A percentile compares a stretch with the other conserved stretches of the same genome.
phyloP scores from a whole-genome alignment of 495 filamentous ascomycete species.

The Cryomyces antarcticus region DNA sequence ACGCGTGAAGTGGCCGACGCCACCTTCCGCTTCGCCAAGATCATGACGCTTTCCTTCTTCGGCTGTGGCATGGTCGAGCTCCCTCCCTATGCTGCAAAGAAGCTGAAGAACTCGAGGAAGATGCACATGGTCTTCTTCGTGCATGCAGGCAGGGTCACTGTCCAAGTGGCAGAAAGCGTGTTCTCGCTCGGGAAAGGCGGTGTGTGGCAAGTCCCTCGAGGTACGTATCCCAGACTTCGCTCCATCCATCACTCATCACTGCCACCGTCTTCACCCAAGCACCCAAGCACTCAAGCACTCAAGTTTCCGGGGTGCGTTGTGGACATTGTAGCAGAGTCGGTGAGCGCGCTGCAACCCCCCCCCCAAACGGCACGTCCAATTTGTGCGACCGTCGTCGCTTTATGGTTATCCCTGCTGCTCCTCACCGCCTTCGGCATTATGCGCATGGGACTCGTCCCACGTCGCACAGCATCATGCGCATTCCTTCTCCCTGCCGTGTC shows the following conservation, averaged over 20 bases:
- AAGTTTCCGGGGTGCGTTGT: background rate
- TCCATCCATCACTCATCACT: background rate
- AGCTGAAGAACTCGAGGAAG: constrained; percentile 70
- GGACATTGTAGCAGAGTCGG: background rate
- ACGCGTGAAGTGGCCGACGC: constrained; percentile 54
- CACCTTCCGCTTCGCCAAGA: constrained; percentile 71
- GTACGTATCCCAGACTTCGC: constrained; percentile 29
- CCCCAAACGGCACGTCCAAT: background rate
- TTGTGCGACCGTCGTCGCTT: constrained; percentile 10
- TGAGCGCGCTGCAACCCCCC: background rate
- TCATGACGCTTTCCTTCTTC: constrained; percentile 63
- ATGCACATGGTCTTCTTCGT: constrained; percentile 97
- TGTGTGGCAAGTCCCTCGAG: constrained; percentile 83
- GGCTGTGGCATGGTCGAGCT: constrained; percentile 78
- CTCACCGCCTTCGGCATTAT: background rate
- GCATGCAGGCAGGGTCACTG: constrained; percentile 50
- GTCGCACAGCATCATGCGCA: background rate
- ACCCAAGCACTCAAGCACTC: background rate
- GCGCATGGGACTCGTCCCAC: background rate
- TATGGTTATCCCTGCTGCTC: constrained; percentile 3
- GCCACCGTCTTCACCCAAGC: background rate
- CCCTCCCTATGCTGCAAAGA: constrained; percentile 60
- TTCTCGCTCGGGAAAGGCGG: constrained; percentile 74
- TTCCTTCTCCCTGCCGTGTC: background rate
- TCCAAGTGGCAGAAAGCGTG: constrained; percentile 57